A percentile compares a stretch with the other conserved stretches of the same genome.
Evolutionary conservation across 345 rosid species (phyloP).

Genomic region (Zanthoxylum bungeanum): DNA sequence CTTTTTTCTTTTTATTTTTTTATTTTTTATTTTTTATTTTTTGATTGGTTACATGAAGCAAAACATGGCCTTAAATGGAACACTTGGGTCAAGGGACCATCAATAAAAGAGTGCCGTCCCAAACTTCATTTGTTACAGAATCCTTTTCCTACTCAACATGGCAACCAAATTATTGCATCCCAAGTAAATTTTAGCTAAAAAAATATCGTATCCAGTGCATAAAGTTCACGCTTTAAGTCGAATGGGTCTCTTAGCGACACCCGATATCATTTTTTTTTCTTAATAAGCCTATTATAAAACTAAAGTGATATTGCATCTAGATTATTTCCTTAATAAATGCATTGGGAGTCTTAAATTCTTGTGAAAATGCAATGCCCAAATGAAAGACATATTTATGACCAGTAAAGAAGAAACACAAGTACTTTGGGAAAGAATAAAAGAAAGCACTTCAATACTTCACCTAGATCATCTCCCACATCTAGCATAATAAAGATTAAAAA

Average conservation of each 20-base stretch:
- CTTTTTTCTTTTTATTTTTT: no score
- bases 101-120: not conserved
- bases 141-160: not conserved
- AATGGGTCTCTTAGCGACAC: no score
- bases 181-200: not conserved
- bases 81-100: constrained; percentile 8
- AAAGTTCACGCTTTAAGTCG: no score
- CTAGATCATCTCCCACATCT: not conserved
- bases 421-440: not conserved
- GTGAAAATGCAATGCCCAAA: not conserved
- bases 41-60: not conserved
- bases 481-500: no score
- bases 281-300: not conserved
- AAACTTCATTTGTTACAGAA: not conserved
- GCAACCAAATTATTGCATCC: not conserved
- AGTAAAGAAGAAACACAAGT: not conserved
- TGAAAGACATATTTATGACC: not conserved
- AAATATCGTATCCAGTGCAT: no score
- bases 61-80: not conserved
- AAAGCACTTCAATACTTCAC: not conserved
- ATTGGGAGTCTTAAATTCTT: no score
- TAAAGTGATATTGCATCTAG: no score
- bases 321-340: no score
- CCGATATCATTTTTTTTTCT: no score
- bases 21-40: no score